Evolutionary conservation across 202 grass and related monocot species (phyloP).

Genomic region (Cymbopogon flexuosus): DNA sequence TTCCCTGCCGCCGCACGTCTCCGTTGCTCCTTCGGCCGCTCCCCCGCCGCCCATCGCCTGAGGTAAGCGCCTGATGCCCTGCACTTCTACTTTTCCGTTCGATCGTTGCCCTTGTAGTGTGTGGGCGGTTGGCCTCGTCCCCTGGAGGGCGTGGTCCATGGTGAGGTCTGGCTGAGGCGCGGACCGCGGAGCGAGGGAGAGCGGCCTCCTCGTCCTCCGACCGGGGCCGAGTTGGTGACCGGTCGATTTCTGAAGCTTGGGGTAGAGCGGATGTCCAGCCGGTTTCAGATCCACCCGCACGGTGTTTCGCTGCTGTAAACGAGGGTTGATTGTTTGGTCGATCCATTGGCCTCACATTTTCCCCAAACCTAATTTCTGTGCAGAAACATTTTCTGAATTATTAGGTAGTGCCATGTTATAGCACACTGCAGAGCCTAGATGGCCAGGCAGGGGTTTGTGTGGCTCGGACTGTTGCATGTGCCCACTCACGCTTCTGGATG

Average conservation of each 20-base stretch:
- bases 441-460: background rate
- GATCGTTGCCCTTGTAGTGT: background rate
- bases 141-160: background rate
- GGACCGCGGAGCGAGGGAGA: background rate
- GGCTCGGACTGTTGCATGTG: background rate
- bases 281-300: background rate
- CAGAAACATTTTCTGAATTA: background rate
- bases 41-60: background rate
- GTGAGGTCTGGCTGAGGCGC: background rate
- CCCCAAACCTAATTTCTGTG: background rate
- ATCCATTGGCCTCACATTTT: background rate
- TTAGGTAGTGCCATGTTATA: background rate
- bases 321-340: background rate
- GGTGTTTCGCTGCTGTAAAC: background rate
- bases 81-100: background rate
- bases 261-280: background rate
- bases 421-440: background rate
- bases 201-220: background rate
- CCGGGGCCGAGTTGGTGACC: background rate
- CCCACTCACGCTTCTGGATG: background rate
- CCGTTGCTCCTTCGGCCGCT: background rate
- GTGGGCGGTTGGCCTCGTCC: background rate
- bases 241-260: background rate
- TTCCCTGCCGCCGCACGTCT: background rate
- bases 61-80: conserved; percentile 12